Evolutionary conservation across 805 yeast genomes (phyloP), one percentile per base, ranked within the genome.

Genomic region (Myxozyma sirexii): DNA sequence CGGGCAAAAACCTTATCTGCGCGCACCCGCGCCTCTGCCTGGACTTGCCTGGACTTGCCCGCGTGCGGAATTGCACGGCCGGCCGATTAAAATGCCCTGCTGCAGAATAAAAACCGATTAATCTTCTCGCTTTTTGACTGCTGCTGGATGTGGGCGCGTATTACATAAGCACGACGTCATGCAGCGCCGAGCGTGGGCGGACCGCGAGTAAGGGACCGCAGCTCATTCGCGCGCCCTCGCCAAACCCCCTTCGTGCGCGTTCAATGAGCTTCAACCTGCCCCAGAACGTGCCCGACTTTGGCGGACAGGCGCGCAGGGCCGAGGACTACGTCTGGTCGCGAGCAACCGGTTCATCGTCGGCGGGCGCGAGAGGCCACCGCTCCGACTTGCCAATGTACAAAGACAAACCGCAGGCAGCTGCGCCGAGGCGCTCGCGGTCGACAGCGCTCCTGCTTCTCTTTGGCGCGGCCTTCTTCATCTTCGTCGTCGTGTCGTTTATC

Each of bases 311-410:
- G n/a, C 55, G 63, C 15, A 38, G 29, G 23, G 54, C 48, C 23
- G 63, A 59, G 31, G 63, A 59, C 37, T 56, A 31, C 29, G 52
- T 59, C 35, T 59, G 57, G 56, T 17, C 58, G 38, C 52, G 38
- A 17, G 44, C 39, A 17, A 29, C 51, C 27, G 53, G 29, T 7
- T 19, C 52, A 3, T 23, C 47, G 41, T 33, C 52, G 12, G 8
- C 43, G 17, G 43, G 5, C 24, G 23, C 26, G 21, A 6, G 31
- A 43, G 12, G 23, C 8, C n/a, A 6, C 19, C n/a, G 7, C 24
- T 13, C n/a, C 19, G 71, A 72, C 15, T 65, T 82, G 56, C 85
- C 86, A 1, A 68, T 79, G 37, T 82, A 82, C 67, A 82, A 82
- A 65, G 84, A 82, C 60, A 83, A 82, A 63, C 84, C 84, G 29